phyloP scores from a whole-genome alignment of 257 asterid species.

The Gynochthodes officinalis region DNA sequence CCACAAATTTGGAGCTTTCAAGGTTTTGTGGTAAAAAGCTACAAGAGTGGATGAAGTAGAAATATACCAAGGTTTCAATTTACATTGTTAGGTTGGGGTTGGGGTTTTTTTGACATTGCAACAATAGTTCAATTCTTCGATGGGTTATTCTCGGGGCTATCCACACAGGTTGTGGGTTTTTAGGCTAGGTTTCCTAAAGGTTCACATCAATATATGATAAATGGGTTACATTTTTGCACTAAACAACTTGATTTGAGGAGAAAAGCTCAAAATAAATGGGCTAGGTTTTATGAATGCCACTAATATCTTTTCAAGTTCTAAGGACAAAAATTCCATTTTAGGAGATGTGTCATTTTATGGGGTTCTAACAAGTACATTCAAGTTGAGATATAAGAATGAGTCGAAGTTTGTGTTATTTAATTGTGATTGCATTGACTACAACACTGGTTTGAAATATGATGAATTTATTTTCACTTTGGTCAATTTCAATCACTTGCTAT shows the following conservation, averaged over 20 bases:
- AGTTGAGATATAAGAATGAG: background rate
- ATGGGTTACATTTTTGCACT: constrained; percentile 8
- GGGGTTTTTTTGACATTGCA: too few relatives aligned
- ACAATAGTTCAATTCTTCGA: too few relatives aligned
- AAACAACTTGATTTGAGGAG: background rate
- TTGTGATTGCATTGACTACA: constrained; percentile 17
- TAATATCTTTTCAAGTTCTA: too few relatives aligned
- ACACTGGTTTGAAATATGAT: constrained; percentile 13
- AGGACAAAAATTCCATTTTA: background rate
- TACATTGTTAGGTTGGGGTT: too few relatives aligned
- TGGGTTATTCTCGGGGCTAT: too few relatives aligned
- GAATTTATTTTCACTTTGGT: constrained; percentile 10
- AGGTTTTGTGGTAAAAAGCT: too few relatives aligned
- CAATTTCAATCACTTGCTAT: constrained; percentile 9
- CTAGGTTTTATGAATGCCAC: background rate
- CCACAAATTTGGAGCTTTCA: too few relatives aligned
- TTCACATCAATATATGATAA: too few relatives aligned
- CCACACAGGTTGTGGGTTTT: too few relatives aligned
- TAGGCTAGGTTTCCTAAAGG: too few relatives aligned
- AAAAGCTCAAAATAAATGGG: constrained; percentile 7
- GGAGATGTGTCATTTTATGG: constrained; percentile 8
- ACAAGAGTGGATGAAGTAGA: too few relatives aligned
- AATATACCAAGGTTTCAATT: too few relatives aligned
- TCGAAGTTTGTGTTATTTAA: constrained; percentile 3
- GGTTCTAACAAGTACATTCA: background rate